phyloP scores from a whole-genome alignment of 441 rosid genomes.

The Adansonia madagascariensis region DNA sequence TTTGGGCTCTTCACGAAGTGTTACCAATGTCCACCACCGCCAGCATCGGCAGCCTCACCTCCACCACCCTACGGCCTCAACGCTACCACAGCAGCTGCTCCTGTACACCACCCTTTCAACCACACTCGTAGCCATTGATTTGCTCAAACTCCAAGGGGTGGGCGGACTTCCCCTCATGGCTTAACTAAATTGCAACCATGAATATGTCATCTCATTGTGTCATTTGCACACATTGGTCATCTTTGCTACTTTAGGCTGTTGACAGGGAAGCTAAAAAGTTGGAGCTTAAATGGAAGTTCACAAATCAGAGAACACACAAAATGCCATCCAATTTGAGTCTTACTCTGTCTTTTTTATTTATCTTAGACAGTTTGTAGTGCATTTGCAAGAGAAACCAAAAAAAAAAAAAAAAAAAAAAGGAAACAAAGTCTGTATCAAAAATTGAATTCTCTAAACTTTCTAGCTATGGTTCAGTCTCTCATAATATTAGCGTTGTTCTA shows the following conservation, averaged over 20 bases:
- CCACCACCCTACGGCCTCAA: conserved; percentile 30
- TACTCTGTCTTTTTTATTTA: conserved; percentile 7
- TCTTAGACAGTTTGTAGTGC: conserved; percentile 28
- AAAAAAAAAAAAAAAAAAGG: neutral
- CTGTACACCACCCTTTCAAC: conserved; percentile 50
- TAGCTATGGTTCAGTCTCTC: conserved; percentile 13
- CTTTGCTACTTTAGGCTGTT: conserved; percentile 20
- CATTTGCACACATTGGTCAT: neutral
- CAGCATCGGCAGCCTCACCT: conserved; percentile 18
- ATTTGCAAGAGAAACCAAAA: conserved; percentile 7
- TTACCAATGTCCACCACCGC: conserved; percentile 56
- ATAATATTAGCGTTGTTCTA: neutral
- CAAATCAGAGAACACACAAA: conserved; percentile 9
- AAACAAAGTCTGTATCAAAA: conserved; percentile 17
- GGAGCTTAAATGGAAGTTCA: conserved; percentile 5
- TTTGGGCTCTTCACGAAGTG: conserved; percentile 73
- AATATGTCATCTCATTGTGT: conserved; percentile 16
- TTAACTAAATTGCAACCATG: conserved; percentile 11
- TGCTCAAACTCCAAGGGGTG: conserved; percentile 8
- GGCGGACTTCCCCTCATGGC: conserved; percentile 9
- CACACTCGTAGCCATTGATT: conserved; percentile 53
- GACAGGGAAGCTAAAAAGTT: conserved; percentile 20
- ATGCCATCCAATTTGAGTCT: conserved; percentile 11
- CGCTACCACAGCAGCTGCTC: conserved; percentile 45
- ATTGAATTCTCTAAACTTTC: conserved; percentile 19